phyloP scores from a whole-genome alignment of 495 filamentous ascomycete genomes.

The Neurospora sp. region DNA sequence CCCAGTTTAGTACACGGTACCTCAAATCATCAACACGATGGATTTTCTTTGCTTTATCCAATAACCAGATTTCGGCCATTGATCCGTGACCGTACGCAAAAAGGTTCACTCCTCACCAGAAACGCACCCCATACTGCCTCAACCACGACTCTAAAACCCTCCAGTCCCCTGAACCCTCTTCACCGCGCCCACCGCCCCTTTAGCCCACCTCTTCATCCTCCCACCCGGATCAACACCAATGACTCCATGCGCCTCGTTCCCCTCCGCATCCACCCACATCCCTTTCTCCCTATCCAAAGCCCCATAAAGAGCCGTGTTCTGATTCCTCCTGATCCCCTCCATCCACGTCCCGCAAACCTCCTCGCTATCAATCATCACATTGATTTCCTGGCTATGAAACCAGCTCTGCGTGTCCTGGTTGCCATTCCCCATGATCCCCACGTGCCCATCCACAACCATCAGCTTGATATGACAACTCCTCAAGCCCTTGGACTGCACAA shows the following conservation, averaged over 20 bases:
- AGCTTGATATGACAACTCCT: conserved; percentile 68
- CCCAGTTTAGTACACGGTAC: neutral
- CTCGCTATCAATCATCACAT: conserved; percentile 57
- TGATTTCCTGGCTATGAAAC: conserved; percentile 68
- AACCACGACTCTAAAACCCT: conserved; percentile 35
- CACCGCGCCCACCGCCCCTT: conserved; percentile 51
- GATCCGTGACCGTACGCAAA: neutral
- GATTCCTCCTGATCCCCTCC: conserved; percentile 51
- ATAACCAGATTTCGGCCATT: neutral
- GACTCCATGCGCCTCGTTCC: conserved; percentile 45
- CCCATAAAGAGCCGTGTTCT: conserved; percentile 60
- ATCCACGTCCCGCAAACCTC: conserved; percentile 52
- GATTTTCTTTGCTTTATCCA: neutral
- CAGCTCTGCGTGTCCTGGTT: conserved; percentile 78
- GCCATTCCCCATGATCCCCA: conserved; percentile 63
- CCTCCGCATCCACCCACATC: conserved; percentile 47
- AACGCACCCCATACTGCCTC: neutral
- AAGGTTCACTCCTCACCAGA: neutral
- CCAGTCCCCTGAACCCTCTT: conserved; percentile 51
- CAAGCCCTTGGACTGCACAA: conserved; percentile 49
- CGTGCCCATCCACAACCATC: conserved; percentile 56
- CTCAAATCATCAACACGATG: neutral
- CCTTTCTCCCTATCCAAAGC: conserved; percentile 45
- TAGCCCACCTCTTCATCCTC: conserved; percentile 51
- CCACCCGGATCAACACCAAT: conserved; percentile 48